A percentile compares a stretch with the other conserved stretches of the same genome.
phyloP scores from a whole-genome alignment of 1,284 basidiomycete species.

The Puccinia polysora region DNA sequence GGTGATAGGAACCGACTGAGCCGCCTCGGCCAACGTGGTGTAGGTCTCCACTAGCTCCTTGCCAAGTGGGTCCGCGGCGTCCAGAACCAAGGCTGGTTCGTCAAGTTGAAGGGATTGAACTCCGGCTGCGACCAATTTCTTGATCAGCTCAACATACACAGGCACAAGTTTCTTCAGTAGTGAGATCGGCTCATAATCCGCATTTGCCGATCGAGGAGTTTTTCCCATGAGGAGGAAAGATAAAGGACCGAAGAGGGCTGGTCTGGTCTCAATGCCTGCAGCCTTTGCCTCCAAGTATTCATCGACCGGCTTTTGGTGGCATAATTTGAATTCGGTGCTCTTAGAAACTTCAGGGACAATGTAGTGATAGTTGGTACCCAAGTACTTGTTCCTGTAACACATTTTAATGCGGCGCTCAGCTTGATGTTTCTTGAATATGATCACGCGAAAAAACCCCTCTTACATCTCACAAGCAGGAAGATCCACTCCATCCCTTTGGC shows the following conservation, averaged over 20 bases:
- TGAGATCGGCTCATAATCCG: constrained; percentile 83
- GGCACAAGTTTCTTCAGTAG: constrained; percentile 85
- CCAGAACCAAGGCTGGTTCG: constrained; percentile 92
- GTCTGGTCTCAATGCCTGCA: constrained; percentile 83
- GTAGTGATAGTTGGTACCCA: constrained; percentile 99
- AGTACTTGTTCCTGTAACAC: constrained; percentile 58
- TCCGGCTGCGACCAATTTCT: constrained; percentile 86
- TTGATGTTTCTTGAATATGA: background rate
- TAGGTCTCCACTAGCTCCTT: constrained; percentile 79
- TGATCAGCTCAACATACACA: constrained; percentile 84
- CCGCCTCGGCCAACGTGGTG: constrained; percentile 71
- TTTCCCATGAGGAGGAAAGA: constrained; percentile 94
- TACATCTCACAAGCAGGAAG: constrained; percentile 97
- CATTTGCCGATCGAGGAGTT: constrained; percentile 75
- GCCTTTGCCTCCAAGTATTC: constrained; percentile 94
- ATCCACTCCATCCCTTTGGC: constrained; percentile 82
- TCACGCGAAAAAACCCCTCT: background rate
- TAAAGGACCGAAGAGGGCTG: constrained; percentile 91
- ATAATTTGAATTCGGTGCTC: constrained; percentile 85
- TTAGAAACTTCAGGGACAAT: constrained; percentile 96
- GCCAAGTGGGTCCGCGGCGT: constrained; percentile 72
- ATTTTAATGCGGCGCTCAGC: background rate
- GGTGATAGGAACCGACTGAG: constrained; percentile 73
- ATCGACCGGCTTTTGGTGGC: constrained; percentile 69
- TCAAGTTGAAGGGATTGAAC: constrained; percentile 94